Evolutionary conservation across 345 rosid species (phyloP).

Genomic region (Aquilaria malaccensis): DNA sequence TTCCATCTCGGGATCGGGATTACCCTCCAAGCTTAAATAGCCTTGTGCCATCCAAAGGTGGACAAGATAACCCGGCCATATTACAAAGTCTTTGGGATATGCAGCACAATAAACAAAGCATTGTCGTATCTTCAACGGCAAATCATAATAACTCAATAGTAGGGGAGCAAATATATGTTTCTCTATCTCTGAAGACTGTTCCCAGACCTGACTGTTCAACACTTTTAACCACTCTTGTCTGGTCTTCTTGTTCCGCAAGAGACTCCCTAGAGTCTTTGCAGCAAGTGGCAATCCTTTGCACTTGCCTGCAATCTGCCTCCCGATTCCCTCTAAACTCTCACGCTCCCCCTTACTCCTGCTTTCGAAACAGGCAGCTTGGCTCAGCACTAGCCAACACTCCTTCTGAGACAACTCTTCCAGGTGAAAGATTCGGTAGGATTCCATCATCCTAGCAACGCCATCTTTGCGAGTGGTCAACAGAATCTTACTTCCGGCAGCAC

Average conservation of each 20-base stretch:
- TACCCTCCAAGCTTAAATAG: not conserved
- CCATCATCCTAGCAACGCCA: too few relatives aligned
- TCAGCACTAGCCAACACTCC: conserved; percentile 21
- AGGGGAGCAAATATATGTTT: not conserved
- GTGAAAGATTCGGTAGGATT: too few relatives aligned
- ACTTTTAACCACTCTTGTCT: not conserved
- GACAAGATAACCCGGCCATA: not conserved
- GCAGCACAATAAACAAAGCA: not conserved
- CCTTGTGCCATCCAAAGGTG: conserved; percentile 1
- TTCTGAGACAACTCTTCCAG: conserved; percentile 1
- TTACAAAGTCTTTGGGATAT: not conserved
- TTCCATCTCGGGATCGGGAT: not conserved
- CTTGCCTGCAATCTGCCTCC: conserved; percentile 15
- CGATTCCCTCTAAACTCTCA: conserved; percentile 7
- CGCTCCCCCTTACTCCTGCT: not conserved
- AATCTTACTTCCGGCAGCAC: not conserved
- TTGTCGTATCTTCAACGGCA: not conserved
- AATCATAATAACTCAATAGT: not conserved
- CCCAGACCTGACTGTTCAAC: not conserved
- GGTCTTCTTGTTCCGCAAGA: not conserved
- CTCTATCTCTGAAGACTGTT: not conserved
- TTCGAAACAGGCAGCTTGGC: conserved; percentile 8
- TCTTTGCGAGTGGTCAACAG: too few relatives aligned
- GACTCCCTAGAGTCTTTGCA: not conserved
- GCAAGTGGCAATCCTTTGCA: conserved; percentile 1